Evolutionary conservation across 345 rosid genomes (phyloP), one percentile per base, ranked within the genome.

Genomic region (Gynandropsis gynandra): DNA sequence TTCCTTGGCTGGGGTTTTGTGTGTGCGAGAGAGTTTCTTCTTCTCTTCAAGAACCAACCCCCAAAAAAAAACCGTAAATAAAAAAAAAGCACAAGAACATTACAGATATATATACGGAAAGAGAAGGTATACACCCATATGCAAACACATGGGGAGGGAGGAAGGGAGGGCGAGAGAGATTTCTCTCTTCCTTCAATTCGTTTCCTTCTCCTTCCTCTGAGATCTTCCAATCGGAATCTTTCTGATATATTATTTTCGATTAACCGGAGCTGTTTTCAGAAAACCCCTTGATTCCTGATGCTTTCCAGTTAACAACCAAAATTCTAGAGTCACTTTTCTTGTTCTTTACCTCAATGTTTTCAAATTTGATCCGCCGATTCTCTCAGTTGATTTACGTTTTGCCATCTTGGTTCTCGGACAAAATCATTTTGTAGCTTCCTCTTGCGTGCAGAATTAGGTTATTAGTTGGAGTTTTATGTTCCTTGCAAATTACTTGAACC

Each of bases 91-190:
- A 56, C 16, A 47, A 58, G 58, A 66, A 52, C 59, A 58, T 40
- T 65, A 58, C 71, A 48, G 65, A 53, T 52, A 65, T 49, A 39
- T 40, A 60, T 36, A 47, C 39, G 38, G 68, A 54, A 54, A 69
- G 64, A 71, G 66, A 51, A 47, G n/a, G n/a, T 64, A 59, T 19
- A 52, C 48, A 56, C 16, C 33, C 60, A 60, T 60, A 60, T 66
- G 52, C 60, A 17, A 46, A 52, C 67, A 56, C 54, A 55, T 45
- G 42, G 20, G 48, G 62, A 72, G 38, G 43, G 42, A 57, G 15
- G 40, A 32, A 49, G 2, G 7, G 56, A 62, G 16, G 41, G 34
- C 33, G 31, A 62, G 39, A 62, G 29, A 24, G 29, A 24, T 49
- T 38, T 44, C 52, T 62, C 58, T 19, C 43, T 57, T 61, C 47